Conservation (phyloP, 2,329 filamentous ascomycete species). For the Fonsecaea erecta region DNA sequence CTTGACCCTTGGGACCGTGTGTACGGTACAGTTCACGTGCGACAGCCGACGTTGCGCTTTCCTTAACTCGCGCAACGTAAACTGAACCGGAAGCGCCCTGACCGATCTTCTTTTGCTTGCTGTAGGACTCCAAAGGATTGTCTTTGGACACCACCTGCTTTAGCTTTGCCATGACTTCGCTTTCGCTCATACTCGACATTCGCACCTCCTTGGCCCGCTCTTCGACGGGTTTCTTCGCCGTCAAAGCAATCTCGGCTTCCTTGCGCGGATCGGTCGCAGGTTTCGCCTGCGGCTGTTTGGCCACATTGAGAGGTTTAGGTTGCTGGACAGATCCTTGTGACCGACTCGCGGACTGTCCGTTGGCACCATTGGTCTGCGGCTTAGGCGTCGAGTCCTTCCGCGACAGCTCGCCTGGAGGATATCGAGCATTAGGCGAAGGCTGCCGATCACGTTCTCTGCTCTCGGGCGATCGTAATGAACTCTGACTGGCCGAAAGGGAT, state of each 20-base stretch:
- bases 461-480: constrained; percentile 44
- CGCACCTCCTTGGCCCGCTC: constrained; percentile 89
- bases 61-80: constrained; percentile 94
- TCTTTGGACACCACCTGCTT: constrained; percentile 95
- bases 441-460: constrained; percentile 44
- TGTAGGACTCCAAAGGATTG: constrained; percentile 91
- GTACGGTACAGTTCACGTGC: constrained; percentile 78
- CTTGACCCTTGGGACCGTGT: constrained; percentile 81
- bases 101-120: constrained; percentile 99
- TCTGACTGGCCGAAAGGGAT: constrained; percentile 39
- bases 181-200: constrained; percentile 98
- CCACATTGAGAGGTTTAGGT: constrained; percentile 80
- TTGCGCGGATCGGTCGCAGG: constrained; percentile 72
- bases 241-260: constrained; percentile 86
- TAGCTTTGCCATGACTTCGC: constrained; percentile 94
- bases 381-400: constrained; percentile 44
- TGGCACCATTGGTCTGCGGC: constrained; percentile 51
- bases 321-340: constrained; percentile 56
- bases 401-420: constrained; percentile 41
- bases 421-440: constrained; percentile 44
- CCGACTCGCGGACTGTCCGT: constrained; percentile 48
- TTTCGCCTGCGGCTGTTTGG: constrained; percentile 61
- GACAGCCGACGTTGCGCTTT: constrained; percentile 78
- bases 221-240: constrained; percentile 73
- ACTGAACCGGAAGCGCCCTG: constrained; percentile 97